Percentiles rank a stretch among this genome's conserved stretches.
phyloP scores from a whole-genome alignment of 1,139 yeast genomes.

The Debaryomyces sp. region DNA sequence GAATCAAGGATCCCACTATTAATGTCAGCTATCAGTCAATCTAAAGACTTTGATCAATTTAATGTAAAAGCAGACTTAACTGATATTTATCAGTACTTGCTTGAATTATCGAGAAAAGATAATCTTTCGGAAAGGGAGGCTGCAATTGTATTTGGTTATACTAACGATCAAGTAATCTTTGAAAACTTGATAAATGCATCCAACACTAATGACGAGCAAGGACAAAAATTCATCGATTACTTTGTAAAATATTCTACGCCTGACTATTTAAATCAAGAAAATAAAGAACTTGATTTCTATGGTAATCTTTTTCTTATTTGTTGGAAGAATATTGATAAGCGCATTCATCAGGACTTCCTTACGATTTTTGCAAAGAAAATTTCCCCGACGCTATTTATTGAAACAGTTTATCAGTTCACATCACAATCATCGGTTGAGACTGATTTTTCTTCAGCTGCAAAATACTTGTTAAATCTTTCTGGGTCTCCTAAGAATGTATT shows the following conservation, averaged over 20 bases:
- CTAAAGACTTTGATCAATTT: not conserved
- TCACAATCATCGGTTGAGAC: slow-evolving; percentile 10
- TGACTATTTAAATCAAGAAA: not conserved
- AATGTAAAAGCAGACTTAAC: slow-evolving; percentile 10
- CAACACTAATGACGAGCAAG: slow-evolving; percentile 7
- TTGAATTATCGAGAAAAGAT: slow-evolving; percentile 13
- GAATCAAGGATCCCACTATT: slow-evolving; percentile 16
- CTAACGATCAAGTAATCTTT: slow-evolving; percentile 16
- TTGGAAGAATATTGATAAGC: slow-evolving; percentile 11
- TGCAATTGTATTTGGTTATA: slow-evolving; percentile 18
- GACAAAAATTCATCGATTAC: slow-evolving; percentile 14
- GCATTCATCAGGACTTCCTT: slow-evolving; percentile 7
- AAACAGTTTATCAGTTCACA: slow-evolving; percentile 22
- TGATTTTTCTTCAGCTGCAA: slow-evolving; percentile 19
- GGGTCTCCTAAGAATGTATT: not conserved
- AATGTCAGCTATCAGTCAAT: slow-evolving; percentile 8
- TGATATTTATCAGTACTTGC: slow-evolving; percentile 17
- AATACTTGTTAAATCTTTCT: slow-evolving; percentile 15
- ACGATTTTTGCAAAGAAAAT: not conserved
- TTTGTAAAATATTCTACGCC: slow-evolving; percentile 1
- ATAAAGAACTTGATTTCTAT: not conserved
- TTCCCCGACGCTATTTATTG: slow-evolving; percentile 8
- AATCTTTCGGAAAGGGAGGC: slow-evolving; percentile 17
- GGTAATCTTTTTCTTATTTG: slow-evolving; percentile 4
- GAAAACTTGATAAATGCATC: slow-evolving; percentile 15